Conservation (phyloP, 2,329 filamentous ascomycete species). For the Coniochaeta sp. region DNA sequence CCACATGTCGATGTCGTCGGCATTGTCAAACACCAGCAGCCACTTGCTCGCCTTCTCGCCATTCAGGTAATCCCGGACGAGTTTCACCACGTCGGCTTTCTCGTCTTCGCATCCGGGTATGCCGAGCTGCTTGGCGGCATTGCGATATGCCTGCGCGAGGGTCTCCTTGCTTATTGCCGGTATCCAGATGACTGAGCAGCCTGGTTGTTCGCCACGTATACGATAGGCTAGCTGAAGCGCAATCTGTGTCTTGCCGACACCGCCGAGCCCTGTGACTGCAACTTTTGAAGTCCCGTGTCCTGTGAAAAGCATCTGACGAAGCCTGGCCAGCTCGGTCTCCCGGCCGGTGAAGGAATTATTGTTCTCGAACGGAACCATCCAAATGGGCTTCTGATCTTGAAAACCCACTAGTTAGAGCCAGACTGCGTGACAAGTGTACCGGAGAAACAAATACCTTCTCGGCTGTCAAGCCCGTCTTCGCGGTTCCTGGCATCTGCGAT, state of each 20-base stretch:
- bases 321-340: neutral
- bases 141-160: constrained; percentile 27
- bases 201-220: constrained; percentile 19
- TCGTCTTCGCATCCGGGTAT: constrained; percentile 16
- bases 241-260: constrained; percentile 30
- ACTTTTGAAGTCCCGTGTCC: neutral
- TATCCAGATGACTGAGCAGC: constrained; percentile 34
- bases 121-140: constrained; percentile 14
- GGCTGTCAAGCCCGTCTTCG: neutral
- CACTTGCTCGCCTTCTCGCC: constrained; percentile 11
- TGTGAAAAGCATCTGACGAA: neutral
- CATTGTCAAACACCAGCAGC: constrained; percentile 18
- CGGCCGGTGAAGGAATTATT: neutral
- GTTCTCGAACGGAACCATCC: neutral
- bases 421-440: too few relatives aligned
- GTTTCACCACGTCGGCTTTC: constrained; percentile 8
- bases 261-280: constrained; percentile 22
- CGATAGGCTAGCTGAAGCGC: constrained; percentile 29
- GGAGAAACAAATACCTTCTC: neutral
- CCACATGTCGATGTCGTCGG: constrained; percentile 13
- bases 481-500: constrained; percentile 2
- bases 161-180: constrained; percentile 25
- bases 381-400: neutral
- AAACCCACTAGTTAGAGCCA: neutral
- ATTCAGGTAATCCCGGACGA: constrained; percentile 9